Evolutionary conservation across 169 alveolate species (phyloP), one percentile per base, ranked within the genome.

Genomic region (Haemoproteus tartakovskyi): DNA sequence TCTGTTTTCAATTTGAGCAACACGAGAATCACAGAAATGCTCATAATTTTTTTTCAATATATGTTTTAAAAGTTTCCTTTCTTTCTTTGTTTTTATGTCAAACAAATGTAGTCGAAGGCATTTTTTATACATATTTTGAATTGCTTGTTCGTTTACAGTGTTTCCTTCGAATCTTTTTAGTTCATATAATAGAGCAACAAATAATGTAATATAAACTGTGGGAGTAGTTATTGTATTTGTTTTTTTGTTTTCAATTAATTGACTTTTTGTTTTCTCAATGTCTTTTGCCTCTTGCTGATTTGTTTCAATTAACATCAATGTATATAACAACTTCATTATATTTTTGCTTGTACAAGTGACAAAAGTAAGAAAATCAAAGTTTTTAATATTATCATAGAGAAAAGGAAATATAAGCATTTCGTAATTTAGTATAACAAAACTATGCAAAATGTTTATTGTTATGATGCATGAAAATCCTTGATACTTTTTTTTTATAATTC

Each of bases 381-480:
- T 18, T 50, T 57, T 74, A 11, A 74, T 54, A 45, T 56, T 74
- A 45, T 47, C 78, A 56, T 74, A 74, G 2, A 59, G 61, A 45
- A 56, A 27, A 74, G 54, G 45, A 57, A 74, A 74, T 37, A 74
- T 40, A 19, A 74, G 30, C 24, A 16, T n/a, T 74, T 74, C 84
- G 40, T 56, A 74, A 46, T 74, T 48, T 50, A 74, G 19, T n/a
- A 16, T 43, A 18, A 57, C 16, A 60, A 56, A 74, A 12, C 84
- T 74, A 29, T 43, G 41, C 57, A 74, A 57, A 36, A 74, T 74
- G 30, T 74, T 74, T 56, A 74, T 74, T 1, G 62, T 6, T 22
- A 52, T 74, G 12, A 74, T 57, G 14, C 84, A 74, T 2, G 84
- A 74, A 27, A 74, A 74, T 11, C 84, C 84, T 11, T 74, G 21